phyloP scores from a whole-genome alignment of 73 alveolate genomes.

The Chromera velia region DNA sequence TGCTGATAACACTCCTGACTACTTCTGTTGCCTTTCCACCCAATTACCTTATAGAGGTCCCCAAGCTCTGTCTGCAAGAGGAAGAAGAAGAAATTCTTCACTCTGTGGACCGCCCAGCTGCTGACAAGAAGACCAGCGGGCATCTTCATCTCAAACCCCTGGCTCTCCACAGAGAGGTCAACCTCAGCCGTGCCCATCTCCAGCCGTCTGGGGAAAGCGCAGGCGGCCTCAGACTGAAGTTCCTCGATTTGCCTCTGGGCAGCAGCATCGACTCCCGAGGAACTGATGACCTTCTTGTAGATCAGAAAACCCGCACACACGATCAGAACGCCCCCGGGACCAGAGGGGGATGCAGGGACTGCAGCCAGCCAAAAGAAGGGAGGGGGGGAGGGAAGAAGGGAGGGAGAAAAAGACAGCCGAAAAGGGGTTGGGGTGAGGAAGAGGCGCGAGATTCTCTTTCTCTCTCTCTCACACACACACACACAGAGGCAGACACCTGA shows the following conservation, averaged over 20 bases:
- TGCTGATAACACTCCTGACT: no score
- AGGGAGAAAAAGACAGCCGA: slow-evolving; percentile 54
- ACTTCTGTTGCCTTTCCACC: no score
- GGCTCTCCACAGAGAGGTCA: not conserved
- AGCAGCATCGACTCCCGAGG: no score
- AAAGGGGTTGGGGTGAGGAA: not conserved
- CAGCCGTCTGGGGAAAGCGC: slow-evolving; percentile 65
- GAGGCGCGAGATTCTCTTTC: not conserved
- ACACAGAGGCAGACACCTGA: not conserved
- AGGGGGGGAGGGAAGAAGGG: slow-evolving; percentile 69
- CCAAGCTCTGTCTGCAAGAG: slow-evolving; percentile 91
- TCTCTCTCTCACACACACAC: not conserved
- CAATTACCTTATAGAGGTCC: slow-evolving; percentile 85
- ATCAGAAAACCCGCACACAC: slow-evolving; percentile 55
- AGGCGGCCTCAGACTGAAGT: slow-evolving; percentile 59
- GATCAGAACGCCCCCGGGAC: slow-evolving; percentile 90
- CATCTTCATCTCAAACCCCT: not conserved
- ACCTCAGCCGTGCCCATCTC: slow-evolving; percentile 53
- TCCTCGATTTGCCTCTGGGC: no score
- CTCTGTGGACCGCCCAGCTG: slow-evolving; percentile 50
- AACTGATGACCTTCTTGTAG: slow-evolving; percentile 70
- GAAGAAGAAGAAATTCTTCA: slow-evolving; percentile 76
- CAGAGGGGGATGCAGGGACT: slow-evolving; percentile 91
- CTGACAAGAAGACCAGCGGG: slow-evolving; percentile 36
- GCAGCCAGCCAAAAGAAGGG: not conserved